These are phyloP conservation scores for Trypanosoma lewisi DNA, from an alignment of 208 protist genomes.

Conservation along the genomic window DNA sequence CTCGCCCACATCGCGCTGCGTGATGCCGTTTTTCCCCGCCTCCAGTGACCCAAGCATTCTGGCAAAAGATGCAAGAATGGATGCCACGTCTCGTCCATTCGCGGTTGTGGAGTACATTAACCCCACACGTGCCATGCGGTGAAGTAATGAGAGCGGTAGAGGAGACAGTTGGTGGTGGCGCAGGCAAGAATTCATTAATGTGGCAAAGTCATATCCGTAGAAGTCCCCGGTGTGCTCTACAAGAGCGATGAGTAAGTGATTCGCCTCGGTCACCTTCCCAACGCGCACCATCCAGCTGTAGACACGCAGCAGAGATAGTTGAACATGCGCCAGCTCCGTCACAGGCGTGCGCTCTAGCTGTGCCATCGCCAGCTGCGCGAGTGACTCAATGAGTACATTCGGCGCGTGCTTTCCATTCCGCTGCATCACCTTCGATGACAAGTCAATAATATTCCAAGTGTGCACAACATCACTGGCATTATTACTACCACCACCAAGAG, in stretches of 20 bases:
- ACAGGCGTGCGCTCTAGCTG: conserved; percentile 37
- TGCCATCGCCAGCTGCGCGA: conserved; percentile 39
- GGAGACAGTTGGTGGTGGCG: conserved; percentile 61
- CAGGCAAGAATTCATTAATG: conserved; percentile 46
- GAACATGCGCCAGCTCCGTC: conserved; percentile 30
- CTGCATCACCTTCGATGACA: conserved; percentile 71
- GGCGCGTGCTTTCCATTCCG: conserved; percentile 64
- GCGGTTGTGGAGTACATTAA: conserved; percentile 44
- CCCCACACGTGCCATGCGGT: conserved; percentile 40
- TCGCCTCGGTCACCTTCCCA: conserved; percentile 45
- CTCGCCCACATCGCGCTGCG: conserved; percentile 35
- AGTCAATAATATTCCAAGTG: conserved; percentile 31
- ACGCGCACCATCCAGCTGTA: conserved; percentile 80
- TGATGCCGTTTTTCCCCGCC: conserved; percentile 38
- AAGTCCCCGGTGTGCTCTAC: conserved; percentile 58
- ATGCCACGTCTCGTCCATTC: conserved; percentile 43
- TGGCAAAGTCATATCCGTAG: conserved; percentile 41
- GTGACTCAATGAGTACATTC: conserved; percentile 49
- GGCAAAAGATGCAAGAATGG: conserved; percentile 53
- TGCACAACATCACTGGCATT: conserved; percentile 9
- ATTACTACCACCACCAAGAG: not conserved
- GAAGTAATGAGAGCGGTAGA: conserved; percentile 52
- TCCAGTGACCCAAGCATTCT: conserved; percentile 48
- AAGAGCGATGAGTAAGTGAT: conserved; percentile 54
- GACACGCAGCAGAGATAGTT: conserved; percentile 53